Evolutionary conservation across 2,329 filamentous ascomycete genomes (phyloP).

Genomic region (Penicillium palitans): DNA sequence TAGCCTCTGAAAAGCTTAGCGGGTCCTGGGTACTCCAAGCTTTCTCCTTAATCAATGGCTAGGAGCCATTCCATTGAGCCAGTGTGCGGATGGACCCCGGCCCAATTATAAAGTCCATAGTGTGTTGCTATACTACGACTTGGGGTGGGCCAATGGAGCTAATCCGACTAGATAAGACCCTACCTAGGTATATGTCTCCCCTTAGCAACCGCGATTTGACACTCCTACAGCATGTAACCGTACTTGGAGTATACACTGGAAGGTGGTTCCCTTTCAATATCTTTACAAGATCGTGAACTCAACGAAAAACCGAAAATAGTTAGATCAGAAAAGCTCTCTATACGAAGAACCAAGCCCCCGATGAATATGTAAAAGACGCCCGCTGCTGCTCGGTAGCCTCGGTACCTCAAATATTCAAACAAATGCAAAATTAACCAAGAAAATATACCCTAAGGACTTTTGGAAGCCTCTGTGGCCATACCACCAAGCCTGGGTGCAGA

Average conservation of each 20-base stretch:
- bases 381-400: not conserved
- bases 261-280: not conserved
- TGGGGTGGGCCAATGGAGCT: no score
- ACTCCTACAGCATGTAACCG: not conserved
- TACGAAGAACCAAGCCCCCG: not conserved
- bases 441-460: not conserved
- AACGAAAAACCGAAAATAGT: not conserved
- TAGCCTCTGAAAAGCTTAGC: not conserved
- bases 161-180: not conserved
- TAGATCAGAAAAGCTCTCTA: not conserved
- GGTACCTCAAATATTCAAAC: not conserved
- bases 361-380: conserved; percentile 6
- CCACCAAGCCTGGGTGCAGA: not conserved
- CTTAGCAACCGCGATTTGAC: not conserved
- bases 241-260: not conserved
- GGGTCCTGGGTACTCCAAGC: not conserved
- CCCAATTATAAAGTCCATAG: not conserved
- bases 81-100: not conserved
- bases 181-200: not conserved
- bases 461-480: not conserved
- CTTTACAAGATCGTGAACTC: not conserved
- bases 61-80: not conserved
- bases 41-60: not conserved
- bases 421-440: conserved; percentile 5
- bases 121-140: not conserved